A percentile compares a stretch with the other conserved stretches of the same genome.
Evolutionary conservation across 768 basidiomycete genomes (phyloP).

Genomic region (Suillus weaverae): DNA sequence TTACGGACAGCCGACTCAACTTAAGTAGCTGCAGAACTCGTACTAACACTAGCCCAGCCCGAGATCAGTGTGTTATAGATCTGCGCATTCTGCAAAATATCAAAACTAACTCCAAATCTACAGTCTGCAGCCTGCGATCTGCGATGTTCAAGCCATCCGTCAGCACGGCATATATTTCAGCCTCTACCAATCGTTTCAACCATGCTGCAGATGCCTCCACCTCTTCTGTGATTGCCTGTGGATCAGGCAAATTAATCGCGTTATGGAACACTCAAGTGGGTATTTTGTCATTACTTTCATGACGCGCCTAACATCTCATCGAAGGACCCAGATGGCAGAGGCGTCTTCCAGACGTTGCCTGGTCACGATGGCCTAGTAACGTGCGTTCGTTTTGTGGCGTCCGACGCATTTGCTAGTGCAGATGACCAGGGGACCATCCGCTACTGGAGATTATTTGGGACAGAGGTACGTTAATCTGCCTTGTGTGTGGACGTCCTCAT

Average conservation of each 20-base stretch:
- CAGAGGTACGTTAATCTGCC: conserved; percentile 24
- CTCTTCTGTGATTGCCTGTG: conserved; percentile 51
- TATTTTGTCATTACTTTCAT: conserved; percentile 5
- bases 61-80: background rate
- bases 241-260: conserved; percentile 53
- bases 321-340: conserved; percentile 50
- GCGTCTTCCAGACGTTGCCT: conserved; percentile 68
- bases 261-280: conserved; percentile 59
- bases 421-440: conserved; percentile 73
- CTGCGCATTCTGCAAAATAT: background rate
- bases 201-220: conserved; percentile 38
- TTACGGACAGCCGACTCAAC: background rate
- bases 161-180: conserved; percentile 44
- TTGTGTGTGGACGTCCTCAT: conserved; percentile 14
- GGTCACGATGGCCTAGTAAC: conserved; percentile 78
- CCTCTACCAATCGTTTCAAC: conserved; percentile 47
- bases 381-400: conserved; percentile 64
- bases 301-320: conserved; percentile 10
- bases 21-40: background rate
- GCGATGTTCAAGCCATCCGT: conserved; percentile 2
- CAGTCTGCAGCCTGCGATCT: background rate
- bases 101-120: background rate
- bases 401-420: conserved; percentile 59
- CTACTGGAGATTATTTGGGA: conserved; percentile 53
- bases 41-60: background rate